Evolutionary conservation across 768 basidiomycete genomes (phyloP), one percentile per base, ranked within the genome.

Genomic region (Termitomyces sp.): DNA sequence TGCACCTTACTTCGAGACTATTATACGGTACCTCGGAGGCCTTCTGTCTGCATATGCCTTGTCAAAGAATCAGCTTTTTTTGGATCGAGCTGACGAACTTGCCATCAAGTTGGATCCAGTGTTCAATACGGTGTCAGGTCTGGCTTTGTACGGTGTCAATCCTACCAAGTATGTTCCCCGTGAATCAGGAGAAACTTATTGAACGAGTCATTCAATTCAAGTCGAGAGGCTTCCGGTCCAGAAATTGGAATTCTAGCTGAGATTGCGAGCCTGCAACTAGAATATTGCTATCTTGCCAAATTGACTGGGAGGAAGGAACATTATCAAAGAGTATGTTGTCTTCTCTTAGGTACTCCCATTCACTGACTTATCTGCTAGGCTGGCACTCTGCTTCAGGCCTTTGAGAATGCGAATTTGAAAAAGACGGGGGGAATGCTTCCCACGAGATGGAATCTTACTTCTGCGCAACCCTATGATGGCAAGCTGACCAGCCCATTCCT

Each of bases 11-110:
- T 91, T 91, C 58, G 90, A 95, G 73, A 95, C 92, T 0, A 83
- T 89, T 42, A 97, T 97, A 58, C 84, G 94, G 33, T 89, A 95
- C 63, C 82, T 98, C 1, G 94, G 94, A 3, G 95, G 94, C 6
- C 75, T 95, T 1, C 78, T 95, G 5, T 89, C 89, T 2, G 91
- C 89, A 0, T 87, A 94, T 64, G 85, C 93, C 5, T 73, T 97
- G 1, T 84, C 89, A 0, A 73, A 75, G 15, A 80, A 94, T 54
- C 64, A 71, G 1, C 64, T 87, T 2, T 77, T 90, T 53, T 78
- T 93, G 38, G 68, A 75, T 17, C 82, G 84, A 35, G 91, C 94
- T 1, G 83, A 91, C 46, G 88, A 94, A 54, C 82, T 98, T 17
- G 94, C 82, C 2, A 71, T 76, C n/a, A 77, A 76, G 43, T 75